Evolutionary conservation across 2,329 filamentous ascomycete species (phyloP).

Genomic region (Chaetomiaceae sp.): DNA sequence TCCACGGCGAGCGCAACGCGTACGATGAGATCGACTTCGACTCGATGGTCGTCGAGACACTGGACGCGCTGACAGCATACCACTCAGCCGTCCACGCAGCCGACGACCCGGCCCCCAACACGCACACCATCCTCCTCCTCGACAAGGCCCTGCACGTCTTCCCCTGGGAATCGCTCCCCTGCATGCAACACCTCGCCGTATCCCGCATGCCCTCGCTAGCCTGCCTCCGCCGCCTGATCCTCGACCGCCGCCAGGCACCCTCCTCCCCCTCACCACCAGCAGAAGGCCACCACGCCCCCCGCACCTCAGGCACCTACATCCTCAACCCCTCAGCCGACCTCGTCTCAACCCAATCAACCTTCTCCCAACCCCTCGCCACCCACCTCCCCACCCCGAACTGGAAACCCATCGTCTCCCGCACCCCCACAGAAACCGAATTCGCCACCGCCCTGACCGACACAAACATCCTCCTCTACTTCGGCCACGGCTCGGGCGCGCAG

Average conservation of each 20-base stretch:
- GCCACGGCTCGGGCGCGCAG: slow-evolving; percentile 90
- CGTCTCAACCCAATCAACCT: slow-evolving; percentile 69
- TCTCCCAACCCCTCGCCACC: slow-evolving; percentile 59
- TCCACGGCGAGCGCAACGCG: slow-evolving; percentile 91
- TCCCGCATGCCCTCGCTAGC: slow-evolving; percentile 85
- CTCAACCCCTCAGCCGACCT: slow-evolving; percentile 87
- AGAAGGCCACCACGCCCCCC: slow-evolving; percentile 52
- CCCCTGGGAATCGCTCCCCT: slow-evolving; percentile 93
- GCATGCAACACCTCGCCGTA: slow-evolving; percentile 71
- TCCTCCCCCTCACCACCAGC: slow-evolving; percentile 28
- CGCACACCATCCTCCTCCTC: slow-evolving; percentile 81
- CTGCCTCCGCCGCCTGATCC: slow-evolving; percentile 70
- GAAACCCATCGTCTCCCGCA: slow-evolving; percentile 62
- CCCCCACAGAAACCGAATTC: slow-evolving; percentile 75
- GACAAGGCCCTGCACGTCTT: slow-evolving; percentile 89
- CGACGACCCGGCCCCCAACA: slow-evolving; percentile 33
- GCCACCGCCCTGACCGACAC: slow-evolving; percentile 58
- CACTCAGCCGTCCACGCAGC: slow-evolving; percentile 48
- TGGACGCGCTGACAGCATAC: slow-evolving; percentile 78
- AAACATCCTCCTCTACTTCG: slow-evolving; percentile 85
- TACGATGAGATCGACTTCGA: slow-evolving; percentile 99
- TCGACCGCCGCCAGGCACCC: slow-evolving; percentile 41
- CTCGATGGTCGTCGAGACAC: slow-evolving; percentile 77
- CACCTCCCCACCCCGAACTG: slow-evolving; percentile 56
- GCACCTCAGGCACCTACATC: slow-evolving; percentile 64